Evolutionary conservation across 2,329 filamentous ascomycete genomes (phyloP).

Genomic region (Fusarium sororula): DNA sequence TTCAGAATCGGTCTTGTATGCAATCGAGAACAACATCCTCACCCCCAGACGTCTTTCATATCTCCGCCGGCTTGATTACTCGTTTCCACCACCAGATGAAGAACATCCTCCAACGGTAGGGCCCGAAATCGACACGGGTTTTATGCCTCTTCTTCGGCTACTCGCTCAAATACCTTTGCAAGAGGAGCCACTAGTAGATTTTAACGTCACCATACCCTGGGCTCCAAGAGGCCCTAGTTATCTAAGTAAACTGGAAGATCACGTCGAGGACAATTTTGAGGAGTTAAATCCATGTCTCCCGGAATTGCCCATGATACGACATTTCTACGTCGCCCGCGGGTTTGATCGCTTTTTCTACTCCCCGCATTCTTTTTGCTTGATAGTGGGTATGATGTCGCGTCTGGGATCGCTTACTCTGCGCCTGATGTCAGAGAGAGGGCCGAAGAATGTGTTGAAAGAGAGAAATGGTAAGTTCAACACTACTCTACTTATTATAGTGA

Average conservation of each 20-base stretch:
- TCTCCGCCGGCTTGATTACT: not conserved
- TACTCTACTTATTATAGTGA: not conserved
- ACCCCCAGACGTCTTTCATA: not conserved
- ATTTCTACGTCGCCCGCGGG: rapidly evolving
- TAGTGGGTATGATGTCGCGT: constrained; percentile 1
- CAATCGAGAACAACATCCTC: not conserved
- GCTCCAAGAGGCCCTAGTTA: not conserved
- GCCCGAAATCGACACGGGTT: not conserved
- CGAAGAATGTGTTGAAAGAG: not conserved
- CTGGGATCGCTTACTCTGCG: not conserved
- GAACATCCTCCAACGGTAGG: not conserved
- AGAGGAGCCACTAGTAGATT: not conserved
- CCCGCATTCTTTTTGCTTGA: not conserved
- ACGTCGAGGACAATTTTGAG: not conserved
- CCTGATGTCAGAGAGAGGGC: not conserved
- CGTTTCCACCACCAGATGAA: not conserved
- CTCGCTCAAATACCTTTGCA: not conserved
- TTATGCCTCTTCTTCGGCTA: not conserved
- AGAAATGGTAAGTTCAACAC: not conserved
- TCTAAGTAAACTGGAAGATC: not conserved
- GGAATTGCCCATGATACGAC: not conserved
- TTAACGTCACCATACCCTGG: not conserved
- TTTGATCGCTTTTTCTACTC: not conserved
- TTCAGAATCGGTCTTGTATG: not conserved
- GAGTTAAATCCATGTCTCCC: not conserved